Evolutionary conservation across 257 asterid genomes (phyloP).

Genomic region (Scutellaria galericulata): DNA sequence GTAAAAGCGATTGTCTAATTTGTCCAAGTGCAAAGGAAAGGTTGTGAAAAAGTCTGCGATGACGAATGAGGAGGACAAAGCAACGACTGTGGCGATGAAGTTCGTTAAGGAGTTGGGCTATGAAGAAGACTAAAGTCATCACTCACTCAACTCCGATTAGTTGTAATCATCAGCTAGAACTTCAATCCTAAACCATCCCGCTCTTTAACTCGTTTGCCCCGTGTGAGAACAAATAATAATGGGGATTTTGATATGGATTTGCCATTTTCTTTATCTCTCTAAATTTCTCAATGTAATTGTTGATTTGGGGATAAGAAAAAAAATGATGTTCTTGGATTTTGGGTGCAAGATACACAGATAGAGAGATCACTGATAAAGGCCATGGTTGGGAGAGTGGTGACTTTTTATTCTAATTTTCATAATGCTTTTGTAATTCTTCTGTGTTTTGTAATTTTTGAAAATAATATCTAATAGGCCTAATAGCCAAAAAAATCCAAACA

Average conservation of each 20-base stretch:
- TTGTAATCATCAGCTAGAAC: constrained; percentile 84
- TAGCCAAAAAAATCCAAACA: too few species aligned
- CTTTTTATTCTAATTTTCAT: too few species aligned
- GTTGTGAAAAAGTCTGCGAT: constrained; percentile 52
- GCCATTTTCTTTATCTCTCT: constrained; percentile 27
- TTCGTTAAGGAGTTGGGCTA: constrained; percentile 85
- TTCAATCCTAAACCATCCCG: constrained; percentile 75
- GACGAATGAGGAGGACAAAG: constrained; percentile 59
- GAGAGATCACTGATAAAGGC: too few species aligned
- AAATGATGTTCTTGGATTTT: too few species aligned
- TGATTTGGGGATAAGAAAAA: too few species aligned
- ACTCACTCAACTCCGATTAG: constrained; percentile 78
- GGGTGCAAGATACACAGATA: too few species aligned
- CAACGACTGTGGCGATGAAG: constrained; percentile 50
- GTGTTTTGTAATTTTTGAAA: too few species aligned
- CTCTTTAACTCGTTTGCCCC: constrained; percentile 84
- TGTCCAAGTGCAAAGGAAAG: constrained; percentile 50
- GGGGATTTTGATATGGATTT: constrained; percentile 28
- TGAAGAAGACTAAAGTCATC: constrained; percentile 81
- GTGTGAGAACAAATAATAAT: constrained; percentile 40
- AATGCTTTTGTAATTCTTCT: too few species aligned
- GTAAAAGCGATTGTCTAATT: too few species aligned
- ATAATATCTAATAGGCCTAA: too few species aligned
- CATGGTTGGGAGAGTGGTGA: too few species aligned
- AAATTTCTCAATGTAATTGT: constrained; percentile 8